Percentiles rank a stretch among this genome's conserved stretches.
Conservation (phyloP, 2,329 filamentous ascomycete species). For the Colletotrichum sp. region DNA sequence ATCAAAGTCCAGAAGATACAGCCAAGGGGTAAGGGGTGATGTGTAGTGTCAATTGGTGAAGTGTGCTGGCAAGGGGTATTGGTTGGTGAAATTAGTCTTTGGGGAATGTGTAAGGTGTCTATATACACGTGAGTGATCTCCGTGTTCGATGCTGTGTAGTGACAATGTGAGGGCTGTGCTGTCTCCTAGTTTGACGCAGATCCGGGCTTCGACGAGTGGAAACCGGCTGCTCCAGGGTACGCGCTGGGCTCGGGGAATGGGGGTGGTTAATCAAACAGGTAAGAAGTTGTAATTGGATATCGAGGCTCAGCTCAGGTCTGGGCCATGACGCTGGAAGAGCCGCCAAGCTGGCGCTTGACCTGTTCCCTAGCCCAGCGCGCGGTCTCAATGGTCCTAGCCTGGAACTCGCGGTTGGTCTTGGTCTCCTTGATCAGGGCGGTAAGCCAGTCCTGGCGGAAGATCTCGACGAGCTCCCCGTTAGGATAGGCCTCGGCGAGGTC, state of each 20-base stretch:
- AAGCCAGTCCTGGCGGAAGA: slow-evolving; percentile 92
- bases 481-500: slow-evolving; percentile 95
- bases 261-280: slow-evolving; percentile 20
- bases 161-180: slow-evolving; percentile 18
- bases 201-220: slow-evolving; percentile 8
- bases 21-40: slow-evolving; percentile 10
- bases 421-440: slow-evolving; percentile 91
- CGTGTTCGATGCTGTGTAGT: slow-evolving; percentile 23
- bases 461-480: slow-evolving; percentile 81
- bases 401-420: slow-evolving; percentile 86
- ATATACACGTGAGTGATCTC: slow-evolving; percentile 23
- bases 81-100: slow-evolving; percentile 22
- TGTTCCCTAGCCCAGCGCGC: slow-evolving; percentile 97
- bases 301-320: slow-evolving; percentile 41
- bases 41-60: slow-evolving; percentile 18
- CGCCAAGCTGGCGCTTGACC: slow-evolving; percentile 86
- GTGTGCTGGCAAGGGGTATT: slow-evolving; percentile 22
- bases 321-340: slow-evolving; percentile 56
- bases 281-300: background rate
- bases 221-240: slow-evolving; percentile 20
- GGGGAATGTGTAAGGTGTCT: slow-evolving; percentile 20
- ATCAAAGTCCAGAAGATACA: slow-evolving; percentile 24
- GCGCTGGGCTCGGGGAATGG: slow-evolving; percentile 9
- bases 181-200: slow-evolving; percentile 21
- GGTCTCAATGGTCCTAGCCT: slow-evolving; percentile 85